Conservation (phyloP, 2,329 filamentous ascomycete genomes). For the Neonectria hederae region DNA sequence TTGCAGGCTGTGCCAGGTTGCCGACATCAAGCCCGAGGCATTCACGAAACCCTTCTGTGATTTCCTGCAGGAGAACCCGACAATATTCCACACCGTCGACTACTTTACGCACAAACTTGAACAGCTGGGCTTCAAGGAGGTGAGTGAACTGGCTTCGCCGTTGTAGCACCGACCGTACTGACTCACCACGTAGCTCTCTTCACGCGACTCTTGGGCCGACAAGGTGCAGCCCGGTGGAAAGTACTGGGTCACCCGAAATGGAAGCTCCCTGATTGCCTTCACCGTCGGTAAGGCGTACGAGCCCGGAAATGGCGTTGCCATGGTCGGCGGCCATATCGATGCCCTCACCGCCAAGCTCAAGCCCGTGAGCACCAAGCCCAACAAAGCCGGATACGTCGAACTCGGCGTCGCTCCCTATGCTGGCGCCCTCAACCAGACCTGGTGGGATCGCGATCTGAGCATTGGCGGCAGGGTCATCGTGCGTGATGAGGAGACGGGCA, state of each 20-base stretch:
- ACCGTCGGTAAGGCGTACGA: conserved; percentile 82
- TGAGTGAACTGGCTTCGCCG: conserved; percentile 47
- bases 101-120: conserved; percentile 79
- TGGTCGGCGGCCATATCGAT: conserved; percentile 93
- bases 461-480: conserved; percentile 91
- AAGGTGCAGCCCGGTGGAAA: conserved; percentile 83
- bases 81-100: conserved; percentile 88
- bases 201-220: conserved; percentile 79
- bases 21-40: conserved; percentile 62
- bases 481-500: conserved; percentile 74
- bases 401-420: conserved; percentile 94
- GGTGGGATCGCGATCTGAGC: conserved; percentile 96
- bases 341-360: conserved; percentile 91
- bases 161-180: conserved; percentile 16
- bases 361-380: conserved; percentile 87
- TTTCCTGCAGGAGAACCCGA: conserved; percentile 90
- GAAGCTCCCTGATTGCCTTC: conserved; percentile 86
- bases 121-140: conserved; percentile 76
- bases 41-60: conserved; percentile 87
- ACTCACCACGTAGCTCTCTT: conserved; percentile 65
- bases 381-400: conserved; percentile 85
- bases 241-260: conserved; percentile 89
- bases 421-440: conserved; percentile 85
- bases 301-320: conserved; percentile 85
- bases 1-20: conserved; percentile 52